Evolutionary conservation across 352 stramenopile genomes (phyloP).

Genomic region (Saprolegnia parasitica): DNA sequence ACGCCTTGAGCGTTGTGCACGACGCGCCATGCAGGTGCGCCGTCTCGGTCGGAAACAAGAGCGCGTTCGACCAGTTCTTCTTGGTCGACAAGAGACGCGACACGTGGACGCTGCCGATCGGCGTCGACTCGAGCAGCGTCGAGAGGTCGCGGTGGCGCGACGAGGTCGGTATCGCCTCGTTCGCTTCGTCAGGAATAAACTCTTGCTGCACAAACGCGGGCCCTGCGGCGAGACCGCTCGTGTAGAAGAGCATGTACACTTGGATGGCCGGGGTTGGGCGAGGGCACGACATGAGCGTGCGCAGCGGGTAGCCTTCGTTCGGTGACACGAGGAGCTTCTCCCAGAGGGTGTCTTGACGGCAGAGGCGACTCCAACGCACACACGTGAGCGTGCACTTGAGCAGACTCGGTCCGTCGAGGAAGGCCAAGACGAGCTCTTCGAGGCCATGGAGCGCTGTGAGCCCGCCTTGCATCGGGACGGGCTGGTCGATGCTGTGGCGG

Average conservation of each 20-base stretch:
- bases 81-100: background rate
- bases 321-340: constrained; percentile 57
- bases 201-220: background rate
- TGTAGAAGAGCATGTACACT: constrained; percentile 68
- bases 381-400: constrained; percentile 48
- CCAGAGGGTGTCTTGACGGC: constrained; percentile 58
- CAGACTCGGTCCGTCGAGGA: constrained; percentile 46
- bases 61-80: background rate
- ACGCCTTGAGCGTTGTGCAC: background rate
- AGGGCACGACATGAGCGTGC: constrained; percentile 44
- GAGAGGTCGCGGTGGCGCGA: background rate
- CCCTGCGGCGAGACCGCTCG: constrained; percentile 29
- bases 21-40: background rate
- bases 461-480: constrained; percentile 29
- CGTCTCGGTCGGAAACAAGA: background rate
- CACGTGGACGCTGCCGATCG: background rate
- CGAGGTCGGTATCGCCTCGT: background rate
- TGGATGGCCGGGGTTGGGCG: constrained; percentile 55
- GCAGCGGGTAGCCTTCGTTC: constrained; percentile 59
- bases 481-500: background rate
- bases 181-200: background rate
- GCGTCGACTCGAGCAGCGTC: background rate
- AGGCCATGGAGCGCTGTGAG: constrained; percentile 52
- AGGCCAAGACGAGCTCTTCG: constrained; percentile 59
- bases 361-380: constrained; percentile 47